Evolutionary conservation across 208 protist genomes (phyloP), one percentile per base, ranked within the genome.

Genomic region (Trypanosomatidae sp.): DNA sequence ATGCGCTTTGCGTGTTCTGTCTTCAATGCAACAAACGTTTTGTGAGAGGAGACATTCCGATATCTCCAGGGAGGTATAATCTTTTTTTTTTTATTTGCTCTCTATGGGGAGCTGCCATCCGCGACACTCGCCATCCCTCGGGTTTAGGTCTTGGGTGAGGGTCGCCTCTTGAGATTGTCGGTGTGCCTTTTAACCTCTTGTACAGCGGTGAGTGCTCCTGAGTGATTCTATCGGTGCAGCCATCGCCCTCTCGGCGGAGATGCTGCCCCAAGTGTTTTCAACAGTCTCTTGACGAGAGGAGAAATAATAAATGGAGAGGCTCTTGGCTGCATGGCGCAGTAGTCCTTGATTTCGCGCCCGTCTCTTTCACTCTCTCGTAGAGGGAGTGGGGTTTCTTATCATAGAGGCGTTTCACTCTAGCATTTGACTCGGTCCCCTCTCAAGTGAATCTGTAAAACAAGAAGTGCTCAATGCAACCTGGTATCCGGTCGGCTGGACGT

Each of bases 81-180:
- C 55, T 64, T 64, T 71, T 50, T 72, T 58, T 62, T 68, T 0
- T 72, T 13, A 66, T 60, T 12, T 33, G 36, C 36, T 39, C 36
- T 39, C 36, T 3, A 39, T 39, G 36, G 36, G 36, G 36, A 39
- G 36, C 36, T 39, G 36, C 36, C 36, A 39, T 39, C 36, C 3
- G 36, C 2, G 36, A 39, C 36, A 39, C 36, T 6, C 36, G 36
- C 36, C 36, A 73, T 19, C 22, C n/a, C n/a, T 67, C 8, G 8
- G 41, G 28, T 52, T 53, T 71, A 22, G 8, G 50, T 71, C 25
- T 71, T 41, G 53, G 0, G 9, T 59, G 28, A 55, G 25, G 44
- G 19, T 47, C 25, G n/a, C 19, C 19, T 33, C n/a, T 71, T 65
- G 6, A 73, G 19, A 53, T 53, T n/a, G 19, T 53, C 19, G 3